Conservation (phyloP, 305 asterid species). For the Rubia tinctorum region DNA sequence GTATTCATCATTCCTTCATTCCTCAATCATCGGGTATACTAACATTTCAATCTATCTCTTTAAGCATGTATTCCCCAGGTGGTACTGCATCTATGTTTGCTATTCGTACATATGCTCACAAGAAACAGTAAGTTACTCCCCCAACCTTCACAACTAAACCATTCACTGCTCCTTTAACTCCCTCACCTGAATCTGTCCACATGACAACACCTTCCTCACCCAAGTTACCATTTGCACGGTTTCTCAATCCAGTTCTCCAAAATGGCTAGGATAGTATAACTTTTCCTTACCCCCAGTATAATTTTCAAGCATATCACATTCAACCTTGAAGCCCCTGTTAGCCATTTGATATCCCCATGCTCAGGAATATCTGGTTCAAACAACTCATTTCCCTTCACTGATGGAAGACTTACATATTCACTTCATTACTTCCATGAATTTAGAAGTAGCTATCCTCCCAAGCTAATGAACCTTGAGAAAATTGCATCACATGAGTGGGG, state of each 20-base stretch:
- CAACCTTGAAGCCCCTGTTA: slow-evolving; percentile 94
- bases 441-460: slow-evolving; percentile 47
- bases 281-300: slow-evolving; percentile 57
- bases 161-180: slow-evolving; percentile 93
- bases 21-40: too few relatives aligned
- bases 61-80: slow-evolving; percentile 79
- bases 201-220: slow-evolving; percentile 96
- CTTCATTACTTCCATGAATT: slow-evolving; percentile 59
- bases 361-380: slow-evolving; percentile 92
- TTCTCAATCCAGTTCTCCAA: slow-evolving; percentile 65
- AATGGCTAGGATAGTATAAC: slow-evolving; percentile 44
- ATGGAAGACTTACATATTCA: slow-evolving; percentile 48
- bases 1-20: too few relatives aligned
- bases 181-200: slow-evolving; percentile 90
- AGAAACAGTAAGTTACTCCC: slow-evolving; percentile 90
- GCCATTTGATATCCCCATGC: slow-evolving; percentile 89
- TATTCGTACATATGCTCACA: slow-evolving; percentile 87
- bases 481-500: slow-evolving; percentile 60
- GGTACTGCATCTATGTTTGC: slow-evolving; percentile 81
- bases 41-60: slow-evolving; percentile 52
- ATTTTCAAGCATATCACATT: slow-evolving; percentile 83
- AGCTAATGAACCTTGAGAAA: slow-evolving; percentile 63
- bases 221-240: slow-evolving; percentile 93
- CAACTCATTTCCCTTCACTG: slow-evolving; percentile 82
- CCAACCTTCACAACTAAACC: slow-evolving; percentile 95